Percentiles rank a stretch among this genome's conserved stretches.
These are phyloP conservation scores for Talaromyces atroroseus DNA, from an alignment of 2,329 filamentous ascomycete genomes.

Conservation along the genomic window DNA sequence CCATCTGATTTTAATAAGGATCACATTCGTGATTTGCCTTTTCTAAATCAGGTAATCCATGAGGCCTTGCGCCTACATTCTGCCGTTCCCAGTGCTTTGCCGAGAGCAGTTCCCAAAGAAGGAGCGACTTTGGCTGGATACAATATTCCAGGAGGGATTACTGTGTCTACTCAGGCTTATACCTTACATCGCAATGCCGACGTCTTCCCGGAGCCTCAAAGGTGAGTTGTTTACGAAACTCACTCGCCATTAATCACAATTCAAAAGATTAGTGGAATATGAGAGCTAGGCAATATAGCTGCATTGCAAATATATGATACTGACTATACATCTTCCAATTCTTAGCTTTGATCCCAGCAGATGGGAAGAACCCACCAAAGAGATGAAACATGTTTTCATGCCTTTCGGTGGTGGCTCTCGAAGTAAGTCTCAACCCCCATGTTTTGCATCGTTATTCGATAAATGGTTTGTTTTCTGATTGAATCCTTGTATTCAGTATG, in stretches of 20 bases:
- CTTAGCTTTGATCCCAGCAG: constrained; percentile 44
- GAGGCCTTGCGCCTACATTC: constrained; percentile 55
- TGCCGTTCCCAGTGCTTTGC: constrained; percentile 53
- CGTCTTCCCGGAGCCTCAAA: constrained; percentile 18
- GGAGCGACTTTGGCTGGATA: constrained; percentile 37
- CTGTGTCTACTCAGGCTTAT: constrained; percentile 48
- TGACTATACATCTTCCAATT: not conserved
- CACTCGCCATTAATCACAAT: constrained; percentile 24
- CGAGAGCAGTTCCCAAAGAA: constrained; percentile 45
- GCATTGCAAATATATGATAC: constrained; percentile 27
- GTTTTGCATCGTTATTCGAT: not conserved
- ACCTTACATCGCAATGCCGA: constrained; percentile 49
- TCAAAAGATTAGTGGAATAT: too few relatives aligned
- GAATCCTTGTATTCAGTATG: constrained; percentile 40
- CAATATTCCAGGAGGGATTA: constrained; percentile 47
- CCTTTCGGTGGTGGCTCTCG: constrained; percentile 62
- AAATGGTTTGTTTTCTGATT: not conserved
- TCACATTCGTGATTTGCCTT: constrained; percentile 47
- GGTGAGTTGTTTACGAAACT: constrained; percentile 26
- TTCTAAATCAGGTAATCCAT: constrained; percentile 53
- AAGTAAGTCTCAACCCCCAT: constrained; percentile 21
- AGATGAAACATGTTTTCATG: constrained; percentile 54
- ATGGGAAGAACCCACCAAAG: constrained; percentile 38
- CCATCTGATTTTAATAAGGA: constrained; percentile 33
- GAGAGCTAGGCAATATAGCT: too few relatives aligned